A percentile compares a stretch with the other conserved stretches of the same genome.
Conservation (phyloP, 805 yeast genomes). For the Brettanomyces anomalus region DNA sequence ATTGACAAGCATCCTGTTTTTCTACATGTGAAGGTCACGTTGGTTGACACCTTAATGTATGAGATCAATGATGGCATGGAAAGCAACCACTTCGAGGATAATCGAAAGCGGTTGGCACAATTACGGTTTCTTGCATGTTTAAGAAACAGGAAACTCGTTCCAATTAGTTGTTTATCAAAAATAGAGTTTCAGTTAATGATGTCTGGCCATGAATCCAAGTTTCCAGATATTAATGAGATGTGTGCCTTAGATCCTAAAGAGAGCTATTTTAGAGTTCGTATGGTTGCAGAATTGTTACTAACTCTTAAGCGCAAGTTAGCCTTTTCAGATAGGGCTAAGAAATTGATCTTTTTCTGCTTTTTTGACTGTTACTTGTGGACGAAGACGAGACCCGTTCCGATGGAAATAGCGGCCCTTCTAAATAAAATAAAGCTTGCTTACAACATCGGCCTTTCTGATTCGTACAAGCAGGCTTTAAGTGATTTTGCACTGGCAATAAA, state of each 20-base stretch:
- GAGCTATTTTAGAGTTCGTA: constrained; percentile 63
- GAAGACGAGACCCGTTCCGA: constrained; percentile 53
- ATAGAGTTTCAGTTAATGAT: constrained; percentile 48
- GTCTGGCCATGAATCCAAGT: constrained; percentile 54
- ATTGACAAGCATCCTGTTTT: too few species aligned
- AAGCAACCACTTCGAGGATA: constrained; percentile 45
- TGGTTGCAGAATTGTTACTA: constrained; percentile 38
- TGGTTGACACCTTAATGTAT: constrained; percentile 56
- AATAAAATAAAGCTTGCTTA: constrained; percentile 13
- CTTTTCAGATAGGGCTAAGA: constrained; percentile 12
- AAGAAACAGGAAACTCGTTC: constrained; percentile 38
- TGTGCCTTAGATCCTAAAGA: constrained; percentile 51
- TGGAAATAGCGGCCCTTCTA: constrained; percentile 39
- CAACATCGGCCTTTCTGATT: neutral
- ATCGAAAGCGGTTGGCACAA: constrained; percentile 54
- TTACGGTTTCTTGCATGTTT: constrained; percentile 53
- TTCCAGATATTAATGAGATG: constrained; percentile 36
- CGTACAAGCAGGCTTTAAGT: constrained; percentile 10
- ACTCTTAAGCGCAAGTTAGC: constrained; percentile 11
- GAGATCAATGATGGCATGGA: constrained; percentile 60
- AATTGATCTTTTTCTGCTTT: constrained; percentile 39
- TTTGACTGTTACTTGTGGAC: constrained; percentile 66
- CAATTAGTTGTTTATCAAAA: constrained; percentile 37
- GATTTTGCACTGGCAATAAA: constrained; percentile 7
- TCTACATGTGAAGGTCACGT: too few species aligned